Percentiles rank a stretch among this genome's conserved stretches.
phyloP scores from a whole-genome alignment of 169 alveolate genomes.

The Neospora caninum region DNA sequence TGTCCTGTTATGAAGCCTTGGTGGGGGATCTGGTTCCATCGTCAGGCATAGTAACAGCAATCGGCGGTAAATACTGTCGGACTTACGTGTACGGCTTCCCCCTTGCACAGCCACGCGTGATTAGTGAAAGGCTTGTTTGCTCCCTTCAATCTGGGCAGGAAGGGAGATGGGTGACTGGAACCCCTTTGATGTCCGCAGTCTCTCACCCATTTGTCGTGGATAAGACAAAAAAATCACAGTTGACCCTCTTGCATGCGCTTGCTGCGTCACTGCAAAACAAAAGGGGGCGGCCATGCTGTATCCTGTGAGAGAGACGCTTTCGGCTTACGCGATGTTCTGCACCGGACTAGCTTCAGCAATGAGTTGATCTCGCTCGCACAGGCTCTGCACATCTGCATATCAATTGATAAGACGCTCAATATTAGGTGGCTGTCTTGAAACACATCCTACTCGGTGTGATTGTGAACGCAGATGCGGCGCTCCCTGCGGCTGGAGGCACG shows the following conservation, averaged over 20 bases:
- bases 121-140: conserved; percentile 3
- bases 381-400: conserved; percentile 35
- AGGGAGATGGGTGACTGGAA: background rate
- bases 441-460: background rate
- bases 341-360: background rate
- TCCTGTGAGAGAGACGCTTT: background rate
- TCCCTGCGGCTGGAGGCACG: conserved; percentile 13
- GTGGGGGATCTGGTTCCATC: background rate
- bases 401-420: background rate
- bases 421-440: background rate
- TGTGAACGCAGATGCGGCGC: background rate
- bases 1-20: conserved; percentile 25
- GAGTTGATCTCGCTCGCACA: conserved; percentile 42
- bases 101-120: conserved; percentile 40
- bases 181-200: background rate
- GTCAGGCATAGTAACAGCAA: background rate
- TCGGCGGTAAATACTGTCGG: background rate
- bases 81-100: conserved; percentile 5
- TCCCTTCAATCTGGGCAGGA: background rate
- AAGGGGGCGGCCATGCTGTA: background rate
- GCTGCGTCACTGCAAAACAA: conserved; percentile 12
- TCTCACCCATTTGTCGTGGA: conserved; percentile 15
- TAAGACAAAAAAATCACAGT: conserved; percentile 9
- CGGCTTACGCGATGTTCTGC: conserved; percentile 21
- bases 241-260: background rate